Conservation (phyloP, 768 basidiomycete genomes). For the Rhodotorula graminis region DNA sequence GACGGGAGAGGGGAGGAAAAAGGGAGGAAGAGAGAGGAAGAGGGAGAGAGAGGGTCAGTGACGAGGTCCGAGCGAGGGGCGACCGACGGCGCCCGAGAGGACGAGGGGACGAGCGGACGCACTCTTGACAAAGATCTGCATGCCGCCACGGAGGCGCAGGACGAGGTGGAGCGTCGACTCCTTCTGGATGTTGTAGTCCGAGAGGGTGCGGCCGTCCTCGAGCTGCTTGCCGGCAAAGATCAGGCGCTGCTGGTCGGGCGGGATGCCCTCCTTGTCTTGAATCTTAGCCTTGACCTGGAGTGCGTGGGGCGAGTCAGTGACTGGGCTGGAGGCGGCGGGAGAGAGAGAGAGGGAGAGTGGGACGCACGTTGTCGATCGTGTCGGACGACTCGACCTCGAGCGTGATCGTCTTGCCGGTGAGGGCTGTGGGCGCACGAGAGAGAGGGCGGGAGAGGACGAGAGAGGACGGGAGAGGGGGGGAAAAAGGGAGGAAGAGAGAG, state of each 20-base stretch:
- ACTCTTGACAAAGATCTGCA: conserved; percentile 82
- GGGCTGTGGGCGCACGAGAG: not conserved
- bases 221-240: conserved; percentile 90
- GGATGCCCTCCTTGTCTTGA: conserved; percentile 90
- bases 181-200: conserved; percentile 58
- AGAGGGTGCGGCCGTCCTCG: conserved; percentile 81
- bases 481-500: too few species aligned
- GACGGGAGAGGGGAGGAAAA: too few species aligned
- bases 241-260: conserved; percentile 82
- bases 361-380: conserved; percentile 61
- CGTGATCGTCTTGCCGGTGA: conserved; percentile 76
- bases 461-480: too few species aligned
- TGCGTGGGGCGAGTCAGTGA: too few species aligned
- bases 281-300: conserved; percentile 76
- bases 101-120: conserved; percentile 60
- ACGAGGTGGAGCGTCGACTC: conserved; percentile 51
- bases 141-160: conserved; percentile 65
- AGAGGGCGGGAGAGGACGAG: too few species aligned
- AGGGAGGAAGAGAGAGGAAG: too few species aligned
- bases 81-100: conserved; percentile 1
- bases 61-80: conserved; percentile 64
- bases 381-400: conserved; percentile 87
- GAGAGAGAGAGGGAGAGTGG: too few species aligned
- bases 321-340: too few species aligned
- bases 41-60: conserved; percentile 47